Percentiles rank a stretch among this genome's conserved stretches.
phyloP scores from a whole-genome alignment of 768 basidiomycete species.

The Scleroderma citrinum region DNA sequence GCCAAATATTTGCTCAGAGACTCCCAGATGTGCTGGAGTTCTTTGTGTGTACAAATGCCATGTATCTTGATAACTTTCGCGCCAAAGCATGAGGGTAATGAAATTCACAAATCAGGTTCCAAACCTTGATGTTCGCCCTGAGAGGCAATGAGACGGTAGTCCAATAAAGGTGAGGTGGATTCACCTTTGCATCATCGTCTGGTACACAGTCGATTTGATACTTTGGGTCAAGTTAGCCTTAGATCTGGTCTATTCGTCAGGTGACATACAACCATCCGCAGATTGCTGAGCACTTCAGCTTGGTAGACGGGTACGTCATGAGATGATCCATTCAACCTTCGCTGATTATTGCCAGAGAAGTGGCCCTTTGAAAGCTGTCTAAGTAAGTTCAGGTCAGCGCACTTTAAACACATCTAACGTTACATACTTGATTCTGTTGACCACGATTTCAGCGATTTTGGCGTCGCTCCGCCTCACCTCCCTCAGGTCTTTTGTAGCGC shows the following conservation, averaged over 20 bases:
- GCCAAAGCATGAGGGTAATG: background rate
- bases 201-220: slow-evolving; percentile 38
- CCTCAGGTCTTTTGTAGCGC: background rate
- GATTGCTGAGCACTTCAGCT: slow-evolving; percentile 51
- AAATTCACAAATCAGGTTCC: background rate
- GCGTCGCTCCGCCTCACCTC: background rate
- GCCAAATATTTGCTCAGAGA: slow-evolving; percentile 32
- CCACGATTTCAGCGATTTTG: background rate
- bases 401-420: too few relatives aligned
- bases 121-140: slow-evolving; percentile 29
- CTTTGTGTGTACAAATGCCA: slow-evolving; percentile 41
- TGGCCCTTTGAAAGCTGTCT: slow-evolving; percentile 61
- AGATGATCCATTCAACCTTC: slow-evolving; percentile 38
- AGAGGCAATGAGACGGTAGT: slow-evolving; percentile 1
- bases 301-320: slow-evolving; percentile 50
- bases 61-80: slow-evolving; percentile 36
- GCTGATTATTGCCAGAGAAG: slow-evolving; percentile 59
- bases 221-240: background rate
- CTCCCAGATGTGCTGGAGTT: slow-evolving; percentile 40
- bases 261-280: slow-evolving; percentile 36
- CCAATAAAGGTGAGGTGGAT: background rate
- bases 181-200: slow-evolving; percentile 24
- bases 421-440: background rate
- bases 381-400: background rate
- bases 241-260: too few relatives aligned